Percentiles rank a stretch among this genome's conserved stretches.
These are phyloP conservation scores for Malassezia japonica DNA, from an alignment of 1,284 basidiomycete genomes.

Conservation along the genomic window DNA sequence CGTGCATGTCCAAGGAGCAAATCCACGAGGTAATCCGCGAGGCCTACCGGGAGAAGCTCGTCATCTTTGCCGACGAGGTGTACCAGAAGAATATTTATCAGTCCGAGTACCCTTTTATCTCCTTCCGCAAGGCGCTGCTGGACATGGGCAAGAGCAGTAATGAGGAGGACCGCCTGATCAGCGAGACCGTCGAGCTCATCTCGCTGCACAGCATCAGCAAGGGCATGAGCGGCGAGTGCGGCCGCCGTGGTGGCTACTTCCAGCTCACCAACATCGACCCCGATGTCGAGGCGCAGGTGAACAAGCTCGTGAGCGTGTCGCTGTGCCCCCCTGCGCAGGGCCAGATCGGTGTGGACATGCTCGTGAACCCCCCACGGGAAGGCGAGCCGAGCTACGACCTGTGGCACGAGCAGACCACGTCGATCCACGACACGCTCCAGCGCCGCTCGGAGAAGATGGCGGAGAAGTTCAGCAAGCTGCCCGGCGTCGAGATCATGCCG, in stretches of 20 bases:
- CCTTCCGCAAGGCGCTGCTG: constrained; percentile 44
- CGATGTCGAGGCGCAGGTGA: constrained; percentile 39
- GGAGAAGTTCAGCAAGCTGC: constrained; percentile 27
- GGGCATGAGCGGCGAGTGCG: constrained; percentile 44
- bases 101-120: constrained; percentile 36
- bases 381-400: constrained; percentile 37
- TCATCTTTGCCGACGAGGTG: constrained; percentile 46
- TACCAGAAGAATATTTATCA: constrained; percentile 47
- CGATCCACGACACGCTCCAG: constrained; percentile 33
- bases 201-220: constrained; percentile 45
- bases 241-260: constrained; percentile 45
- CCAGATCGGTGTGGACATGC: constrained; percentile 45
- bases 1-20: constrained; percentile 34
- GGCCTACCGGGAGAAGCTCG: constrained; percentile 37
- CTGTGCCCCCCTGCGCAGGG: constrained; percentile 44
- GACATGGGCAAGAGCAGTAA: constrained; percentile 25
- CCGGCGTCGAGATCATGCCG: constrained; percentile 30
- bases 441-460: constrained; percentile 33
- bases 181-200: constrained; percentile 39
- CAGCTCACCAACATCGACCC: constrained; percentile 42
- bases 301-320: constrained; percentile 42
- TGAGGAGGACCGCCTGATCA: constrained; percentile 26
- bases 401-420: constrained; percentile 27
- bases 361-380: constrained; percentile 35
- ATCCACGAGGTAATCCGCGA: constrained; percentile 36